Conservation (phyloP, 306 rosid genomes). For the Datisca glomerata region DNA sequence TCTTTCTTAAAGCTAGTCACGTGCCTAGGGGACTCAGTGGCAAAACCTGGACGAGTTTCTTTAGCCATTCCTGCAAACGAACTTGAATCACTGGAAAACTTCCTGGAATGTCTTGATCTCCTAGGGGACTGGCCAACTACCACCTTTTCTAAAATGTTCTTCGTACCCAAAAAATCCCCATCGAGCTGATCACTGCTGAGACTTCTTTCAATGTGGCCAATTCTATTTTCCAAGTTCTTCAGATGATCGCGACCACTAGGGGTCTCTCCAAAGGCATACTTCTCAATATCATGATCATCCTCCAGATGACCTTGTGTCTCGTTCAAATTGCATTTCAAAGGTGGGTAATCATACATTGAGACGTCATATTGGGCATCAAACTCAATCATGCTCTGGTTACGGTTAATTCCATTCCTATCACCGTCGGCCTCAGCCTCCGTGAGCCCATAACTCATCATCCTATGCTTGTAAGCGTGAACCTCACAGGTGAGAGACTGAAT, state of each 20-base stretch:
- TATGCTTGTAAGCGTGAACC: conserved; percentile 80
- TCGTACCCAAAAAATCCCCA: conserved; percentile 48
- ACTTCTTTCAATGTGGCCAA: conserved; percentile 62
- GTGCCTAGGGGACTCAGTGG: conserved; percentile 44
- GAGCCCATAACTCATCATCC: conserved; percentile 88
- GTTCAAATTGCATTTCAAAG: conserved; percentile 58
- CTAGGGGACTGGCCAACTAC: conserved; percentile 76
- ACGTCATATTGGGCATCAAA: conserved; percentile 43
- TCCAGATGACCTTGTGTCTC: conserved; percentile 35
- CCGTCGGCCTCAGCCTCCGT: conserved; percentile 67
- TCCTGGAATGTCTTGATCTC: conserved; percentile 36
- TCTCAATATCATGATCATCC: conserved; percentile 58
- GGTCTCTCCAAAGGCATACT: conserved; percentile 83
- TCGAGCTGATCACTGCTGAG: conserved; percentile 51
- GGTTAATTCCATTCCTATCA: conserved; percentile 10
- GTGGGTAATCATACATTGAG: conserved; percentile 62
- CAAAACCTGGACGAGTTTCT: conserved; percentile 32
- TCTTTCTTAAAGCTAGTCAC: conserved; percentile 43
- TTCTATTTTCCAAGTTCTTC: conserved; percentile 70
- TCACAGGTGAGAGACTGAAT: conserved; percentile 91
- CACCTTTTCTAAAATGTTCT: conserved; percentile 59
- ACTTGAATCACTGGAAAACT: conserved; percentile 46
- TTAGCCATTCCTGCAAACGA: conserved; percentile 30
- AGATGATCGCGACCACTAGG: conserved; percentile 44
- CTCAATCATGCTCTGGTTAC: conserved; percentile 19